Conservation (phyloP, 176 grass and related monocot species). For the Aegilops speltoides region DNA sequence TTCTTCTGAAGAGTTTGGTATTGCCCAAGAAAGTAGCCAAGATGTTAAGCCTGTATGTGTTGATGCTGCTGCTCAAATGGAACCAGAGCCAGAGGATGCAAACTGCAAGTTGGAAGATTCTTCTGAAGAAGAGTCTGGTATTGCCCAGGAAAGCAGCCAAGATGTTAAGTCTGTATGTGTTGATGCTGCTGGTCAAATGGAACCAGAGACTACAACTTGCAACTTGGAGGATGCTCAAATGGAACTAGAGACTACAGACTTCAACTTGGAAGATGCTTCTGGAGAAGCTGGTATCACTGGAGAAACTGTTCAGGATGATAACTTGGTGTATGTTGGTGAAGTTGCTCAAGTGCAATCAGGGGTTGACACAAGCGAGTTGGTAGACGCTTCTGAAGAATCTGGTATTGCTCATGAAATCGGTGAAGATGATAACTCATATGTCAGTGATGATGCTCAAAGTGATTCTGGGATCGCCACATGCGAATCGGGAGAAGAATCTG, state of each 20-base stretch:
- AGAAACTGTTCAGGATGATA: not conserved
- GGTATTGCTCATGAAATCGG: not conserved
- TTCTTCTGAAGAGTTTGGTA: not conserved
- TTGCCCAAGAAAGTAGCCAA: not conserved
- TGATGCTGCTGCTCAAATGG: not conserved
- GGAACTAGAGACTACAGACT: not conserved
- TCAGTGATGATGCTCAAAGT: conserved; percentile 14
- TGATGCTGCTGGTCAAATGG: not conserved
- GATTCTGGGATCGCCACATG: not conserved
- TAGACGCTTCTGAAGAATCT: conserved; percentile 18
- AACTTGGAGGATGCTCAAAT: not conserved
- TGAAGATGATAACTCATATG: conserved; percentile 18
- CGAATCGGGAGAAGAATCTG: not conserved
- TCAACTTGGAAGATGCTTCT: not conserved
- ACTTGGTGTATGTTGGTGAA: not conserved
- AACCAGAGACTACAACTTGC: not conserved
- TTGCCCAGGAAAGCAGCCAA: not conserved
- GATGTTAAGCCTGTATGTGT: not conserved
- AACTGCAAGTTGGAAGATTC: no score
- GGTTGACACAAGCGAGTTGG: not conserved
- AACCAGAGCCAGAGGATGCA: no score
- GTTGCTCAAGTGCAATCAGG: not conserved
- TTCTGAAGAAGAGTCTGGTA: not conserved
- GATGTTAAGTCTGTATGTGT: not conserved
- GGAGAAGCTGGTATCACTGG: not conserved